Evolutionary conservation across 1,139 yeast genomes (phyloP).

Genomic region (Yamadazyma conglobata): DNA sequence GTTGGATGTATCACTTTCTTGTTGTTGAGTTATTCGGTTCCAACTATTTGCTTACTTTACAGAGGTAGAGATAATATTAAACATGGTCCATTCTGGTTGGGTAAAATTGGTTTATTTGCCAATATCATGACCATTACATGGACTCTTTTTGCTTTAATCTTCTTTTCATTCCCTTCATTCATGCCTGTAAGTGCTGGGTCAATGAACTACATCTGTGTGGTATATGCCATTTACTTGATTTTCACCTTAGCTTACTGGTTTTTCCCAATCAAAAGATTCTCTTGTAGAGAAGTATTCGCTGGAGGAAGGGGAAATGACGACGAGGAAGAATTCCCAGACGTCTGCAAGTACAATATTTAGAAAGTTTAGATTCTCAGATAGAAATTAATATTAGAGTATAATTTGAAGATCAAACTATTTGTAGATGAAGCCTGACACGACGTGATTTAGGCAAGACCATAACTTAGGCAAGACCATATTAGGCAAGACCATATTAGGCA

Average conservation of each 20-base stretch:
- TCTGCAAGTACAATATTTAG: slow-evolving; percentile 29
- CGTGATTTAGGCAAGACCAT: too few species aligned
- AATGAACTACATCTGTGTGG: slow-evolving; percentile 74
- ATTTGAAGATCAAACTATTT: background rate
- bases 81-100: slow-evolving; percentile 65
- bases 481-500: too few species aligned
- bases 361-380: too few species aligned
- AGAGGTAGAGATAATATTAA: slow-evolving; percentile 58
- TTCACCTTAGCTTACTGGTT: slow-evolving; percentile 60
- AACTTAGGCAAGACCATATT: too few species aligned
- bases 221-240: slow-evolving; percentile 51
- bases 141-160: slow-evolving; percentile 58
- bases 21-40: slow-evolving; percentile 39
- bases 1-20: slow-evolving; percentile 45
- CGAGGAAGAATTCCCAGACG: slow-evolving; percentile 47
- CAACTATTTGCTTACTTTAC: slow-evolving; percentile 47
- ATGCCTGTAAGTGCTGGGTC: slow-evolving; percentile 60
- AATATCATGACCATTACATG: slow-evolving; percentile 55
- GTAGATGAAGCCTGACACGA: too few species aligned
- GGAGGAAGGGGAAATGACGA: slow-evolving; percentile 43
- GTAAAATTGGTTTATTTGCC: slow-evolving; percentile 54
- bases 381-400: slow-evolving; percentile 1
- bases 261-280: slow-evolving; percentile 40
- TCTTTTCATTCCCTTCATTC: slow-evolving; percentile 64
- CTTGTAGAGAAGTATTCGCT: slow-evolving; percentile 41